Evolutionary conservation across 75 land plant species (phyloP).

Genomic region (Cryptomeria japonica): DNA sequence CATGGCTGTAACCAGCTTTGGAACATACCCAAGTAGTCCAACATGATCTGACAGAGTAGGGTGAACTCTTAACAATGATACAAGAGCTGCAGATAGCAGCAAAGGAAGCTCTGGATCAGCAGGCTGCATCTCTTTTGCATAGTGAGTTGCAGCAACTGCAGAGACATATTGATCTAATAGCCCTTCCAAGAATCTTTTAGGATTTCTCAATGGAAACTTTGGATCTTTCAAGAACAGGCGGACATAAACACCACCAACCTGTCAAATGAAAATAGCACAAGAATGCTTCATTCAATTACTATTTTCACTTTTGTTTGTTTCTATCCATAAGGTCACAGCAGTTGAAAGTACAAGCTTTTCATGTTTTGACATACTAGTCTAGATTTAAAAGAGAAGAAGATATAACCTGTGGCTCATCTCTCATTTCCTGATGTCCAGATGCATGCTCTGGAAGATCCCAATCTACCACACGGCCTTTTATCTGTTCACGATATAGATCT

Average conservation of each 20-base stretch:
- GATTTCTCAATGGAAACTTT: slow-evolving; percentile 96
- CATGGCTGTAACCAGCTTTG: slow-evolving; percentile 96
- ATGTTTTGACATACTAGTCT: neutral
- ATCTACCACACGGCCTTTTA: slow-evolving; percentile 91
- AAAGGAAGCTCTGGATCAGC: slow-evolving; percentile 91
- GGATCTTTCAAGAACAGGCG: slow-evolving; percentile 96
- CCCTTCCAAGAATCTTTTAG: slow-evolving; percentile 95
- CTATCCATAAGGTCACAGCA: neutral
- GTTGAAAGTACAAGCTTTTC: neutral
- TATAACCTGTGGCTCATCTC: slow-evolving; percentile 97
- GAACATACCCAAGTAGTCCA: slow-evolving; percentile 95
- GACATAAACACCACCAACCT: slow-evolving; percentile 99
- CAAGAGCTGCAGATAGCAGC: slow-evolving; percentile 96
- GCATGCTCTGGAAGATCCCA: slow-evolving; percentile 99
- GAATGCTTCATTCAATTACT: neutral
- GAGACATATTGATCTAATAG: slow-evolving; percentile 92
- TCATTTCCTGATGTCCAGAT: slow-evolving; percentile 90
- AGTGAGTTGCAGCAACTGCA: slow-evolving; percentile 94
- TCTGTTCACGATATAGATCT: slow-evolving; percentile 91
- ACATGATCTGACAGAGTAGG: slow-evolving; percentile 98
- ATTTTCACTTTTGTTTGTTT: neutral
- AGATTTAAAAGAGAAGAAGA: neutral
- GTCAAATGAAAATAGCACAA: neutral
- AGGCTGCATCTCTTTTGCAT: slow-evolving; percentile 50
- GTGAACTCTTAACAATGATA: slow-evolving; percentile 92